Percentiles rank a stretch among this genome's conserved stretches.
phyloP scores from a whole-genome alignment of 2,329 filamentous ascomycete species.

The Hypoxylon sp. region DNA sequence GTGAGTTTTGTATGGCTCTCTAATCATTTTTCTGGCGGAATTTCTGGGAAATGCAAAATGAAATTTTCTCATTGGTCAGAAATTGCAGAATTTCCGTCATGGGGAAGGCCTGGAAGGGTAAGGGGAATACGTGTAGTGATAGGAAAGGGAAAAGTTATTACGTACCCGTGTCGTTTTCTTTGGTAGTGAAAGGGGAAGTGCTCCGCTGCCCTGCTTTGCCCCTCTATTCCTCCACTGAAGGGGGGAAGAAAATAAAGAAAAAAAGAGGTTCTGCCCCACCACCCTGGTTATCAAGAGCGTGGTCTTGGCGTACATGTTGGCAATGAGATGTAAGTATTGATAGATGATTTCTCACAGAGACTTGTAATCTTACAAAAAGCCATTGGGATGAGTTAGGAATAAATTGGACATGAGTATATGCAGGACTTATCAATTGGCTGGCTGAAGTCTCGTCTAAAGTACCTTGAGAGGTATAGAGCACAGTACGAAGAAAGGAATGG shows the following conservation, averaged over 20 bases:
- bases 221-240: constrained; percentile 28
- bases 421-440: constrained; percentile 9
- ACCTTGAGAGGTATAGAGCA: neutral
- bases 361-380: constrained; percentile 26
- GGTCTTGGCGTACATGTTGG: constrained; percentile 39
- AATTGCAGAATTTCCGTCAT: constrained; percentile 49
- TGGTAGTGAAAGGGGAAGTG: constrained; percentile 32
- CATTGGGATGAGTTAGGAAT: constrained; percentile 16
- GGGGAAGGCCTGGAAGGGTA: constrained; percentile 40
- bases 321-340: constrained; percentile 22
- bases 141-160: constrained; percentile 31
- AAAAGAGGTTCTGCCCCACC: constrained; percentile 33
- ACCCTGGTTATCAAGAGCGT: constrained; percentile 34
- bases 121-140: constrained; percentile 32
- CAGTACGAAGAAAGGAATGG: constrained; percentile 11
- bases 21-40: constrained; percentile 36
- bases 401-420: constrained; percentile 12
- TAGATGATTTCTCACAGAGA: constrained; percentile 26
- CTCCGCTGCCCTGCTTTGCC: constrained; percentile 40
- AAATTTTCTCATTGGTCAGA: constrained; percentile 56
- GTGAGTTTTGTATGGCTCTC: constrained; percentile 26
- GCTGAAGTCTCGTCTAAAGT: neutral
- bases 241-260: constrained; percentile 19
- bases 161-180: constrained; percentile 26
- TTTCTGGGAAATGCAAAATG: constrained; percentile 43